Evolutionary conservation across 2,329 filamentous ascomycete species (phyloP).

Genomic region (Achaetomium macrosporum): DNA sequence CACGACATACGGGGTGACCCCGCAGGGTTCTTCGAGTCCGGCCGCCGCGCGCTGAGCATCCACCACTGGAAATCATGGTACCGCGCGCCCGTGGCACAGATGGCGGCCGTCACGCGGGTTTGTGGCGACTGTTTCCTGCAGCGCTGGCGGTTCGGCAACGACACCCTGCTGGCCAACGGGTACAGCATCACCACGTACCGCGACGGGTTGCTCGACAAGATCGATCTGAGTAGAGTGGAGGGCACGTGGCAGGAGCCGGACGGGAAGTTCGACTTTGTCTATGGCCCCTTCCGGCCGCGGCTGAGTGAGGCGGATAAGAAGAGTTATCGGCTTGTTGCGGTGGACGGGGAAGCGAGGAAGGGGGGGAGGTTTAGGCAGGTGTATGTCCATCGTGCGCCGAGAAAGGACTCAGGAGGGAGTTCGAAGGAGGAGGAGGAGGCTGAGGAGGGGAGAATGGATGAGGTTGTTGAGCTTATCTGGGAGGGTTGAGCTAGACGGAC

Average conservation of each 20-base stretch:
- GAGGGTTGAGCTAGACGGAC: constrained; percentile 20
- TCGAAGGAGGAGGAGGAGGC: background rate
- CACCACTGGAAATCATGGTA: constrained; percentile 63
- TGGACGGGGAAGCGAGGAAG: constrained; percentile 23
- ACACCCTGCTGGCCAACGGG: constrained; percentile 52
- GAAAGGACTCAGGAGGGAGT: constrained; percentile 27
- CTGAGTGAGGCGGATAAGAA: constrained; percentile 40
- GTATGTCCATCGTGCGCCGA: constrained; percentile 43
- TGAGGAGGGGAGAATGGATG: constrained; percentile 38
- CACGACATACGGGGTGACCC: constrained; percentile 50
- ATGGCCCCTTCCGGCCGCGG: constrained; percentile 44
- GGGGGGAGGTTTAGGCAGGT: constrained; percentile 42
- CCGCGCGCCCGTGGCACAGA: constrained; percentile 42
- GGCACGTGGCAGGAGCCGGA: constrained; percentile 47
- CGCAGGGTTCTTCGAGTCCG: constrained; percentile 56
- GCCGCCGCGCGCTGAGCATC: constrained; percentile 47
- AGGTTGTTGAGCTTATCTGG: constrained; percentile 47
- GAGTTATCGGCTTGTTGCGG: constrained; percentile 43
- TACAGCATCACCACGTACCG: constrained; percentile 50
- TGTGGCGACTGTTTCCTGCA: constrained; percentile 56
- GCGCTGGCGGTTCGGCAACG: constrained; percentile 43
- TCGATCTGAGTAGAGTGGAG: constrained; percentile 45
- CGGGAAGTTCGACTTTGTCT: constrained; percentile 42
- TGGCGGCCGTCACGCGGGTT: constrained; percentile 43
- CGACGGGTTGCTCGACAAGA: constrained; percentile 29